Base-by-base conservation (phyloP, 2,329 filamentous ascomycete species). In the Aphanoascus verrucosus region DNA sequence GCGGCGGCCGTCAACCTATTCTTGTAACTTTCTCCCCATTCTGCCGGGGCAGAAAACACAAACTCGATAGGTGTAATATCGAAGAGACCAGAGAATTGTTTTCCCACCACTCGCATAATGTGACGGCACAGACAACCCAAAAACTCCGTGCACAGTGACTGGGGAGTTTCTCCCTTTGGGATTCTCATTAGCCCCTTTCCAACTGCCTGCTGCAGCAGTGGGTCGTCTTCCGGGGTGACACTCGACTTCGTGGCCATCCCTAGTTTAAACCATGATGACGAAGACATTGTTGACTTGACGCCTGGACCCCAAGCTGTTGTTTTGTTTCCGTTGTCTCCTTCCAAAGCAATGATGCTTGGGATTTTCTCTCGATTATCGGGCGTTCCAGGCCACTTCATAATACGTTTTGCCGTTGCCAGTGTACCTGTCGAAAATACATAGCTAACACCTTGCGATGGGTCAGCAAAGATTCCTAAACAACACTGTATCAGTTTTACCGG, bases 321-420 rank as follows among this genome's bases (percentile, higher is more conserved):
- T 11, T 76, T 69, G 58, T 79, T 73, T 17, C 28, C 32, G n/a
- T 55, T 52, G 15, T 60, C 55, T 1, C 8, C 34, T 15, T 17
- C 23, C 42, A 56, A 51, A 1, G 55, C 58, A 37, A 61, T 57
- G 5, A 28, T 51, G 7, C 55, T 51, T 3, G 57, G 55, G 3
- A 56, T 48, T 20, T 62, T 62, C 17, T 54, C 42, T 0, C 41
- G 23, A 4, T 38, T 12, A 12, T 58, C 47, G 9, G 32, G 37
- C 20, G 46, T 48, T n/a, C 55, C 53, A 4, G 58, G 55, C 59
- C 57, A 61, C 2, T 49, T 15, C 32, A 20, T 54, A 12, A 60
- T 35, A 1, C 52, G 32, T 12, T 47, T 12, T 9, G 58, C 45
- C 5, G 54, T 14, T 2, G 35, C 14, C 3, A 19, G 12, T 11